Evolutionary conservation across 2,329 filamentous ascomycete genomes (phyloP), one percentile per base, ranked within the genome.

Genomic region (Penicillium sp.): DNA sequence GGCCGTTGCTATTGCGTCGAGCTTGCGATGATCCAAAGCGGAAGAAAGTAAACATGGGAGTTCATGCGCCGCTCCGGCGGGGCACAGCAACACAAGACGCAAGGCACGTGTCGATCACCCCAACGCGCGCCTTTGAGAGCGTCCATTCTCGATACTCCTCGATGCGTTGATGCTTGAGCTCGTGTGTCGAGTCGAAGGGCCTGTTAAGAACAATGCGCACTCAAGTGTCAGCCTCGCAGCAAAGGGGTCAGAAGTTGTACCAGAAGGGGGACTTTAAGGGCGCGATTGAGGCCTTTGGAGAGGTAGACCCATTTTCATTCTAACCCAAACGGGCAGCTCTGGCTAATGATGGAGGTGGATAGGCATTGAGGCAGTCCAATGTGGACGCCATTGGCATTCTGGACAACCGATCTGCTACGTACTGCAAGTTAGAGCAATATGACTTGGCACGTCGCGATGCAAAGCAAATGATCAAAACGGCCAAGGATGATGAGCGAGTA

Each of bases 351-450:
- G 41, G 44, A 18, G 10, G 54, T 51, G 56, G 13, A 3, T 49
- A 81, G 75, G 75, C 77, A 22, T 68, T 81, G 46, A 67, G 69
- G n/a, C 60, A 67, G 37, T 69, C 70, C 50, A 61, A 71, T 60
- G 68, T 70, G 9, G 69, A 77, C 54, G 57, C 66, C 31, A 36
- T 81, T 61, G 58, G 73, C 57, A 73, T 86, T 33, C 74, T 84
- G 49, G 84, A 87, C 68, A 80, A 82, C 59, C 81, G 85, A 50
- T 81, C 83, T 39, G 84, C 84, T 13, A 80, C 81, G 37, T 79
- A 83, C 58, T 81, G 81, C 50, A 85, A 84, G 66, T 72, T 86
- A 10, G 75, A 75, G 16, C 72, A 84, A 59, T 75, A 81, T 59
- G 75, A 81, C 24, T 71, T 75, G 13, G 85, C 85, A 0, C 75